Base-by-base conservation (phyloP, 2,329 filamentous ascomycete species). In the Daldinia eschscholtzii region DNA sequence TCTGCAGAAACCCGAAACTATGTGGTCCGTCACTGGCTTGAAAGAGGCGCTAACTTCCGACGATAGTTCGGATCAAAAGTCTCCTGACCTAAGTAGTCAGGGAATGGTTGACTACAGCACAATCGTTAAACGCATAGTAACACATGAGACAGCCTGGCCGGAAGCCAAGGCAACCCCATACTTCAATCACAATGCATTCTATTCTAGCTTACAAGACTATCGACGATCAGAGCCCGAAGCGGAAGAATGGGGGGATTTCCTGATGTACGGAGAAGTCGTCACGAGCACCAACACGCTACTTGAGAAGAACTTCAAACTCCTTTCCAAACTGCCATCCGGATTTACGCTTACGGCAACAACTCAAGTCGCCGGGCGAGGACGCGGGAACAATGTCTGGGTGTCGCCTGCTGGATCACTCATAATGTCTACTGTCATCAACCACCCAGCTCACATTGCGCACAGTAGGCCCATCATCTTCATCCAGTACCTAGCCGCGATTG, bases 201-300 rank as follows among this genome's bases (percentile, higher is more conserved):
- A 91, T 78, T 83, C 88, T 4, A 91, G 91, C 67, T 84, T 98
- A 9, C 81, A 83, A 26, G 82, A 88, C 28, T 97, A 94, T 76
- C 89, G 92, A 30, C 78, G 78, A 4, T 85, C 87, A 55, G 84
- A 86, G 1, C 80, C 81, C 35, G 86, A 88, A 52, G 86, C 89
- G 0, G 83, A 87, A 3, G 82, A 87, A 26, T 98, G 97, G 84
- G 96, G 96, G 4, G 87, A 90, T 57, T 83, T 87, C 57, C 80
- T 99, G 3, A 83, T 98, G 71, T 98, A 98, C 76, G 94, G 92
- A 60, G 93, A 98, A 79, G 93, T 97, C 6, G 86, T 98, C 15
- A 98, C 95, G 2, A 97, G 93, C 78, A 99, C 96, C 30, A 97
- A 95, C 80, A 97, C 94, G 0, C 84, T 98, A 4, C 86, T 98